Percentiles rank a stretch among this genome's conserved stretches.
Evolutionary conservation across 805 yeast species (phyloP).

Genomic region (Pichia deserticola): DNA sequence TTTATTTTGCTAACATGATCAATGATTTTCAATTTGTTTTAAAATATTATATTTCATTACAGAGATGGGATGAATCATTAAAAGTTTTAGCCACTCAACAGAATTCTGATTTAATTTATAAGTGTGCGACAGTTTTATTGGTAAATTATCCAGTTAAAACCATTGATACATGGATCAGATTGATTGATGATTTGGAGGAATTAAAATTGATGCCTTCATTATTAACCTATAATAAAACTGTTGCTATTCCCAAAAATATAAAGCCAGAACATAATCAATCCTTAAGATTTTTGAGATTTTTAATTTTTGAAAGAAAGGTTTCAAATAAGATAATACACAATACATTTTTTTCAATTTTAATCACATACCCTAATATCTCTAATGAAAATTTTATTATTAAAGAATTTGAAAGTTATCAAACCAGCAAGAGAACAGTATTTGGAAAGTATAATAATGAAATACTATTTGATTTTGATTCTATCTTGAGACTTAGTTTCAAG

Average conservation of each 20-base stretch:
- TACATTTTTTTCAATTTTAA: slow-evolving; percentile 59
- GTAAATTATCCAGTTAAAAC: slow-evolving; percentile 63
- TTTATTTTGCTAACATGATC: slow-evolving; percentile 60
- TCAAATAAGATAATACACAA: slow-evolving; percentile 54
- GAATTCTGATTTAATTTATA: slow-evolving; percentile 47
- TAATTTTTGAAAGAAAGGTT: slow-evolving; percentile 38
- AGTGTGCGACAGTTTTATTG: slow-evolving; percentile 61
- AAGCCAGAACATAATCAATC: slow-evolving; percentile 51
- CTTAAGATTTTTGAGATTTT: slow-evolving; percentile 51
- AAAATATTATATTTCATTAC: slow-evolving; percentile 57
- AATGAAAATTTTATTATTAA: slow-evolving; percentile 42
- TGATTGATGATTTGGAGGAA: slow-evolving; percentile 45
- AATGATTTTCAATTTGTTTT: slow-evolving; percentile 66
- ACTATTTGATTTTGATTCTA: slow-evolving; percentile 62
- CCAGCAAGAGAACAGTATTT: slow-evolving; percentile 8
- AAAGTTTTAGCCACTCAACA: slow-evolving; percentile 45
- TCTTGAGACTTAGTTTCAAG: slow-evolving; percentile 64
- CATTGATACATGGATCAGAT: slow-evolving; percentile 69
- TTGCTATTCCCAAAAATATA: slow-evolving; percentile 27
- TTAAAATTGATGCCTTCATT: slow-evolving; percentile 69
- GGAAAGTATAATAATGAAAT: slow-evolving; percentile 22
- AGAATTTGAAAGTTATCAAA: slow-evolving; percentile 36
- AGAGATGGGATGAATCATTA: slow-evolving; percentile 69
- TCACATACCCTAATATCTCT: slow-evolving; percentile 36
- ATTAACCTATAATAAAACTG: slow-evolving; percentile 53